Evolutionary conservation across 2,329 filamentous ascomycete genomes (phyloP), one percentile per base, ranked within the genome.

Genomic region (Coniella lustricola): DNA sequence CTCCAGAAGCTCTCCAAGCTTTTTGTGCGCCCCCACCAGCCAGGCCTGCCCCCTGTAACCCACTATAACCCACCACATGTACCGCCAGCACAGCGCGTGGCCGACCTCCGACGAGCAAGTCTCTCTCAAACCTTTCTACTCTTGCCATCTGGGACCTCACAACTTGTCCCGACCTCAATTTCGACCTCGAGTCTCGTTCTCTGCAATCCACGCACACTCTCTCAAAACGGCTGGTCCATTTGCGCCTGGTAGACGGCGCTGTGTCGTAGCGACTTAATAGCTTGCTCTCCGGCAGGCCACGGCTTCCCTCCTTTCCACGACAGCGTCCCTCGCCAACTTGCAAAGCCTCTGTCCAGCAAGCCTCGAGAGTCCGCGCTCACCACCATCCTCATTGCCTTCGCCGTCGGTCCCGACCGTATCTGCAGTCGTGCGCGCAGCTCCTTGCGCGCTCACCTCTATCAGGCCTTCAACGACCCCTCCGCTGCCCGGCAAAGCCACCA

Each of bases 401-500:
- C 25, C 25, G 25, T 29, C 5, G 25, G 5, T 29, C 10, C 25
- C n/a, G n/a, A n/a, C n/a, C n/a, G n/a, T n/a, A n/a, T n/a, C n/a
- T n/a, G n/a, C n/a, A n/a, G n/a, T n/a, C n/a, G n/a, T n/a, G n/a
- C n/a, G n/a, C n/a, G n/a, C n/a, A n/a, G n/a, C 17, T 21, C 14
- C 12, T 18, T 8, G 3, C 16, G 13, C 12, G 14, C 38, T 3
- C 22, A 13, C 7, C 16, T 18, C 9, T 14, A 1, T 9, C 13
- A n/a, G 16, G n/a, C 16, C 25, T 10, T 16, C 7, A n/a, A 16
- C 39, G 2, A 31, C 22, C 25, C 3, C 35, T 34, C 45, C 41
- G 49, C 41, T 51, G 34, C 45, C 34, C 44, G 49, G 49, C 49
- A 35, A 25, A 39, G 39, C 31, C 33, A 34, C 37, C 32, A 34